Percentiles rank a stretch among this genome's conserved stretches.
Evolutionary conservation across 2,329 filamentous ascomycete genomes (phyloP).

Genomic region (Colletotrichum sp.): DNA sequence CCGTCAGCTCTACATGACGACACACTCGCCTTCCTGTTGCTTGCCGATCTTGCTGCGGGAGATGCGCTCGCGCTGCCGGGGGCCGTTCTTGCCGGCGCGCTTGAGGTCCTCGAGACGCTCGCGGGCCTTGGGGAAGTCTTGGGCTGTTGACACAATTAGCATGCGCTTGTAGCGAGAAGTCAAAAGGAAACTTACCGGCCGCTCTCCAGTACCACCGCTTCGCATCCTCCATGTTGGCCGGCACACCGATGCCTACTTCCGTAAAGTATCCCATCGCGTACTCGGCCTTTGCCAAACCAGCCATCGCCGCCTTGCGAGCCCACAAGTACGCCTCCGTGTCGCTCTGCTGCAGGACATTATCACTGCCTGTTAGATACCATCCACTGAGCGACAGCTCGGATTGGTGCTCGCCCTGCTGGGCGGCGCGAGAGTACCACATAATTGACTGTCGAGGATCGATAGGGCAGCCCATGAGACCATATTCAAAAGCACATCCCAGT

Average conservation of each 20-base stretch:
- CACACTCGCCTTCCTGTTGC: constrained; percentile 88
- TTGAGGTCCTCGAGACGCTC: constrained; percentile 94
- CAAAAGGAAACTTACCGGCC: constrained; percentile 73
- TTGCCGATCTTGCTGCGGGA: constrained; percentile 82
- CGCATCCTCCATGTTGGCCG: constrained; percentile 88
- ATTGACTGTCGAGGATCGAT: constrained; percentile 88
- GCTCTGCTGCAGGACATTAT: constrained; percentile 86
- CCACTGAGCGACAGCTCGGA: constrained; percentile 83
- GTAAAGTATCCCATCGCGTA: constrained; percentile 99
- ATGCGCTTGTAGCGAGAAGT: background rate
- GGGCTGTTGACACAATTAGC: constrained; percentile 62
- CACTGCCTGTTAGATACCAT: constrained; percentile 94
- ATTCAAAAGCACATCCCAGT: constrained; percentile 87
- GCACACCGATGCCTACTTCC: constrained; percentile 89
- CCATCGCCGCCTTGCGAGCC: constrained; percentile 90
- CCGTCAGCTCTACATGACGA: constrained; percentile 69
- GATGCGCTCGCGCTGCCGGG: constrained; percentile 78
- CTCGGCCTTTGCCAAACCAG: constrained; percentile 89
- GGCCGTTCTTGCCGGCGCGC: constrained; percentile 66
- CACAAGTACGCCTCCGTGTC: constrained; percentile 97
- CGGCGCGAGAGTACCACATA: constrained; percentile 91
- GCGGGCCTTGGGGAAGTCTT: constrained; percentile 92
- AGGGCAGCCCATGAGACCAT: constrained; percentile 80
- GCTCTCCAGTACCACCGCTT: constrained; percentile 98
- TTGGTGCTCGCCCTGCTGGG: constrained; percentile 92